phyloP scores from a whole-genome alignment of 805 yeast species.

The Pichia phayaonensis region DNA sequence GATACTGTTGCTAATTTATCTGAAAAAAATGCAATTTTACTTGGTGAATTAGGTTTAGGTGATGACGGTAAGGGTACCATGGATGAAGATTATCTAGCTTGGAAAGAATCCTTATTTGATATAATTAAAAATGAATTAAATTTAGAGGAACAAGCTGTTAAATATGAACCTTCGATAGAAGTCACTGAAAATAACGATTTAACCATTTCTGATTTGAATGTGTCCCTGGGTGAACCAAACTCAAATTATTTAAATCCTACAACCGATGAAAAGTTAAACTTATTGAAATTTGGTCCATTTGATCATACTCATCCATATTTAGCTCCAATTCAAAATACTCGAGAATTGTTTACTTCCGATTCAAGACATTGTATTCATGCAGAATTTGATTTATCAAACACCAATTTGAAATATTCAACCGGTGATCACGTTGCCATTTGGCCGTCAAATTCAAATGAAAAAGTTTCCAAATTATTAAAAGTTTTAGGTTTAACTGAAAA shows the following conservation, averaged over 20 bases:
- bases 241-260: constrained; percentile 39
- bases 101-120: constrained; percentile 80
- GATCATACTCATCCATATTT: constrained; percentile 76
- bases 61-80: constrained; percentile 93
- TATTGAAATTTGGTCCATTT: constrained; percentile 59
- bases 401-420: constrained; percentile 78
- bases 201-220: constrained; percentile 27
- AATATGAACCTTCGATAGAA: constrained; percentile 63
- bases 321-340: constrained; percentile 53
- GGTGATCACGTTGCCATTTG: constrained; percentile 96
- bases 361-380: constrained; percentile 79
- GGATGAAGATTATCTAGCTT: constrained; percentile 88
- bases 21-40: constrained; percentile 60
- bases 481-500: constrained; percentile 54
- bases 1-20: constrained; percentile 44
- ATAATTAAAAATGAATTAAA: constrained; percentile 53
- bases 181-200: constrained; percentile 32
- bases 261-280: constrained; percentile 24
- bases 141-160: constrained; percentile 72
- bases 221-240: constrained; percentile 80
- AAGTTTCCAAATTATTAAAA: constrained; percentile 55
- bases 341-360: constrained; percentile 60
- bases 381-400: constrained; percentile 73
- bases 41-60: constrained; percentile 83
- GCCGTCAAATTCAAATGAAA: constrained; percentile 82